phyloP scores from a whole-genome alignment of 768 basidiomycete genomes.

The Lentinula boryana region DNA sequence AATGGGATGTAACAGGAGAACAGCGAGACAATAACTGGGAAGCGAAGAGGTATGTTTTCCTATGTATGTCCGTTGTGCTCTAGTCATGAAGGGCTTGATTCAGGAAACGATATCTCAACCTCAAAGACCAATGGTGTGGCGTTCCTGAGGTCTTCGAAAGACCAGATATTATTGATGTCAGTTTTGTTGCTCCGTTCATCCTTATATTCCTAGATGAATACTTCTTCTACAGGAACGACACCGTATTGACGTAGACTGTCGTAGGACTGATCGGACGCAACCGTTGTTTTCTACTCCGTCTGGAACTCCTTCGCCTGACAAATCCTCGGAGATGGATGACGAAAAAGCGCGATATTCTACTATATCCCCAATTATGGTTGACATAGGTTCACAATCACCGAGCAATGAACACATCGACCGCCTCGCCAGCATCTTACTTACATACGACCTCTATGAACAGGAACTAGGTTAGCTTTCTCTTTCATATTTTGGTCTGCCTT shows the following conservation, averaged over 20 bases:
- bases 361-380: constrained; percentile 67
- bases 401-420: constrained; percentile 89
- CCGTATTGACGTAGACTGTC: constrained; percentile 94
- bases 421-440: constrained; percentile 80
- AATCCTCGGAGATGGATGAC: constrained; percentile 31
- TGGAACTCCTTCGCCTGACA: constrained; percentile 14
- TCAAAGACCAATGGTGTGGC: constrained; percentile 81
- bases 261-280: constrained; percentile 93
- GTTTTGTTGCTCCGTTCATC: constrained; percentile 15
- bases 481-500: constrained; percentile 7
- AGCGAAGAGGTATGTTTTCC: constrained; percentile 48
- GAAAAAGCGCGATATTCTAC: constrained; percentile 61
- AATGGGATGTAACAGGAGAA: constrained; percentile 66
- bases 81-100: constrained; percentile 3
- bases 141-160: constrained; percentile 77
- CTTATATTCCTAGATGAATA: constrained; percentile 3
- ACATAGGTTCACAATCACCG: constrained; percentile 83
- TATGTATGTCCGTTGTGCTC: background rate
- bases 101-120: constrained; percentile 62
- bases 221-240: constrained; percentile 63
- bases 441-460: constrained; percentile 87
- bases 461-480: constrained; percentile 60
- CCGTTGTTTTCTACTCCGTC: constrained; percentile 62
- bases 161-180: constrained; percentile 75
- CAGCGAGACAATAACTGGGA: constrained; percentile 61